phyloP scores from a whole-genome alignment of 164 flowering plant species.

The Saururus chinensis region DNA sequence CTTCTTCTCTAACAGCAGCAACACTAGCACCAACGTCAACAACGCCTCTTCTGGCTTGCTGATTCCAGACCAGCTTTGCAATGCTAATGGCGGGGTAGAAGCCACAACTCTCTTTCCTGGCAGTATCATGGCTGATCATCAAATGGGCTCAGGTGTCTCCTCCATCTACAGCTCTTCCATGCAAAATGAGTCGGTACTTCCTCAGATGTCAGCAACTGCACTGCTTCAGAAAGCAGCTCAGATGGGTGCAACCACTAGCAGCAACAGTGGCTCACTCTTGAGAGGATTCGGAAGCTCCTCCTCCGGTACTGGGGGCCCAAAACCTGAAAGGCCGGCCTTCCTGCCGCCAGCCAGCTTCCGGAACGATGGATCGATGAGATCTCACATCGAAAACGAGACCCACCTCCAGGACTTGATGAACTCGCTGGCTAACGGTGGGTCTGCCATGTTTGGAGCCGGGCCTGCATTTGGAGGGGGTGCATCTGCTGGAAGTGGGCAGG shows the following conservation, averaged over 20 bases:
- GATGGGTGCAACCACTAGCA: conserved; percentile 64
- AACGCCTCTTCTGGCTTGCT: conserved; percentile 21
- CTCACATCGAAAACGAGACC: conserved; percentile 27
- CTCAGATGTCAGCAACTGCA: conserved; percentile 88
- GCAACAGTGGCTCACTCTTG: conserved; percentile 25
- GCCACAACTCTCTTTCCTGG: conserved; percentile 31
- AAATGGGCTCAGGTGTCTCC: no score
- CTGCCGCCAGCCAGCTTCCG: conserved; percentile 10
- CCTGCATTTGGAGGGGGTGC: conserved; percentile 20
- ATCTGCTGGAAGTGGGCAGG: no score
- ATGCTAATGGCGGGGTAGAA: conserved; percentile 16
- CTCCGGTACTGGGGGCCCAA: conserved; percentile 10
- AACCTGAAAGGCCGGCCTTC: conserved; percentile 15
- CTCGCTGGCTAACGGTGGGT: conserved; percentile 34
- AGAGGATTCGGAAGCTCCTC: conserved; percentile 38
- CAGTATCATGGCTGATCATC: conserved; percentile 20
- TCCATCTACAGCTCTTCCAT: conserved; percentile 21
- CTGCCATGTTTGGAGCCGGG: conserved; percentile 20
- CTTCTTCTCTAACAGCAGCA: conserved; percentile 33
- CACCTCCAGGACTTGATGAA: conserved; percentile 55
- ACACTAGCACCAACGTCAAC: conserved; percentile 6
- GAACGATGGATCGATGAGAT: conserved; percentile 14
- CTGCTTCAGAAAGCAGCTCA: conserved; percentile 83
- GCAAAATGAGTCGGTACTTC: conserved; percentile 19
- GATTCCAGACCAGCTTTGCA: conserved; percentile 23